phyloP scores from a whole-genome alignment of 345 rosid species.

The Citrus maxima region DNA sequence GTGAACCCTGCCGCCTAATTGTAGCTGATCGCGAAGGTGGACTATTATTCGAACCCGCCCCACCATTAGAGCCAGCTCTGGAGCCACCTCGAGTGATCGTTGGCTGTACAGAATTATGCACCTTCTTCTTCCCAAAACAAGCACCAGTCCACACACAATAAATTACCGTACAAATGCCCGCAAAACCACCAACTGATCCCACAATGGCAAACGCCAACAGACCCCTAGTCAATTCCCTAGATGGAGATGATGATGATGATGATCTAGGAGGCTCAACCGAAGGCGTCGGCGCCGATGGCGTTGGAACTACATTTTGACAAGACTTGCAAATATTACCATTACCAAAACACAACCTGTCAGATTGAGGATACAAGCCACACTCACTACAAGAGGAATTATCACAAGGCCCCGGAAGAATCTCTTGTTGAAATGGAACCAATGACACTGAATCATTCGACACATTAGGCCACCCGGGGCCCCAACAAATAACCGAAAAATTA shows the following conservation, averaged over 20 bases:
- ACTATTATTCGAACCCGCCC: slow-evolving; percentile 44
- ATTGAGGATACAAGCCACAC: slow-evolving; percentile 46
- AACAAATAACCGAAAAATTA: slow-evolving; percentile 56
- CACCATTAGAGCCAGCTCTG: slow-evolving; percentile 51
- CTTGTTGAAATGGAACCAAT: slow-evolving; percentile 31
- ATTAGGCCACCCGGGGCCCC: slow-evolving; percentile 66
- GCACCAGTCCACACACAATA: slow-evolving; percentile 76
- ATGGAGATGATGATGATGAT: slow-evolving; percentile 33
- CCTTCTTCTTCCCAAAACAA: slow-evolving; percentile 78
- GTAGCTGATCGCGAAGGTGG: slow-evolving; percentile 63
- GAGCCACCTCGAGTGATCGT: slow-evolving; percentile 72
- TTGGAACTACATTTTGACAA: slow-evolving; percentile 27
- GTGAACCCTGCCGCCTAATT: slow-evolving; percentile 72
- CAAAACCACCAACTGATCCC: slow-evolving; percentile 65
- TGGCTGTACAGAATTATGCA: slow-evolving; percentile 94
- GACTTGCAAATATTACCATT: slow-evolving; percentile 51
- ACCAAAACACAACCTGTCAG: slow-evolving; percentile 48
- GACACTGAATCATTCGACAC: not conserved
- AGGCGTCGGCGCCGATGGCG: slow-evolving; percentile 7
- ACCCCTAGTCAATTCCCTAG: slow-evolving; percentile 45
- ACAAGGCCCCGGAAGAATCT: slow-evolving; percentile 77
- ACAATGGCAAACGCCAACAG: slow-evolving; percentile 67
- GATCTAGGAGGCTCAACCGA: slow-evolving; percentile 15
- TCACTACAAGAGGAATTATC: slow-evolving; percentile 36
- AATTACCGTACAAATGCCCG: slow-evolving; percentile 57